These are phyloP conservation scores for Russula sp. DNA, from an alignment of 768 basidiomycete genomes.

Conservation along the genomic window DNA sequence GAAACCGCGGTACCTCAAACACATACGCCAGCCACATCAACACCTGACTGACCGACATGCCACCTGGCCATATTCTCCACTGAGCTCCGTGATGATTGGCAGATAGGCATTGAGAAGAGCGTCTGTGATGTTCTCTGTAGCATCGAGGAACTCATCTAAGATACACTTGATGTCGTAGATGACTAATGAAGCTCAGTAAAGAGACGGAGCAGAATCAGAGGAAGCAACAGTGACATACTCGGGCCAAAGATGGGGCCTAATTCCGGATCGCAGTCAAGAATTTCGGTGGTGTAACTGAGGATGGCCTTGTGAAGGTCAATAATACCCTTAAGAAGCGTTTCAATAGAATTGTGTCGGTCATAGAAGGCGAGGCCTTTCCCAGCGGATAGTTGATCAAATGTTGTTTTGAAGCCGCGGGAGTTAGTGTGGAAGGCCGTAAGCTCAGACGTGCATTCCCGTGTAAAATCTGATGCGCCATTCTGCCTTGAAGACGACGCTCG, in stretches of 20 bases:
- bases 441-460: slow-evolving; percentile 34
- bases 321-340: slow-evolving; percentile 45
- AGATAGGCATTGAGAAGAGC: slow-evolving; percentile 39
- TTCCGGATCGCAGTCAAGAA: slow-evolving; percentile 38
- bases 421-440: slow-evolving; percentile 35
- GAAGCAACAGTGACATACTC: slow-evolving; percentile 32
- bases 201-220: background rate
- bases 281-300: slow-evolving; percentile 31
- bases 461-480: slow-evolving; percentile 36
- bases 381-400: slow-evolving; percentile 29
- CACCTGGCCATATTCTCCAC: slow-evolving; percentile 24
- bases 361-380: slow-evolving; percentile 51
- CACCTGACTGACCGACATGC: slow-evolving; percentile 27
- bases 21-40: slow-evolving; percentile 24
- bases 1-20: slow-evolving; percentile 21
- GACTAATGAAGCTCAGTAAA: slow-evolving; percentile 34
- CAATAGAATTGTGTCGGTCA: slow-evolving; percentile 38
- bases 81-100: slow-evolving; percentile 32
- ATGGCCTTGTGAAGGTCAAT: slow-evolving; percentile 45
- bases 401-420: slow-evolving; percentile 30
- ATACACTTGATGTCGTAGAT: slow-evolving; percentile 57
- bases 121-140: slow-evolving; percentile 45
- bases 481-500: slow-evolving; percentile 27
- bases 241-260: slow-evolving; percentile 50
- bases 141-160: slow-evolving; percentile 46